A percentile compares a stretch with the other conserved stretches of the same genome.
Conservation (phyloP, 2,329 filamentous ascomycete genomes). For the Exophiala xenobiotica region DNA sequence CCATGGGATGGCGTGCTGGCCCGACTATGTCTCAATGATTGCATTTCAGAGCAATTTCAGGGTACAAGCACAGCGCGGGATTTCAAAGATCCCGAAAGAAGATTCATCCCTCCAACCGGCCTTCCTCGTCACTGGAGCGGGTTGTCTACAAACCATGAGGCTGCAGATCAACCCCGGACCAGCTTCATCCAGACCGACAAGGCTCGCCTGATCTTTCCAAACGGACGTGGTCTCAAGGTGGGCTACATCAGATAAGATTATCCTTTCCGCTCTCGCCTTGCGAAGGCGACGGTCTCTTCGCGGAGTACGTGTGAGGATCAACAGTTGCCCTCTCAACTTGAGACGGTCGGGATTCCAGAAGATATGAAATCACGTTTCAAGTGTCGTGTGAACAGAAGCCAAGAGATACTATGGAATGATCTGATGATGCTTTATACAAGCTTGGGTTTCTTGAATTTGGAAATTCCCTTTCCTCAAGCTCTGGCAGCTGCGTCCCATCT, state of each 20-base stretch:
- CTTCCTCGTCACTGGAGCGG: no score
- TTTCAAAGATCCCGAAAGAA: no score
- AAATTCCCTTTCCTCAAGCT: background rate
- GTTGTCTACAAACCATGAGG: background rate
- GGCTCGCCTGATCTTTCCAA: background rate
- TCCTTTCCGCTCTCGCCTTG: background rate
- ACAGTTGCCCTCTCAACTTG: background rate
- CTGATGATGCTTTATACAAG: background rate
- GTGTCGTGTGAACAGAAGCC: background rate
- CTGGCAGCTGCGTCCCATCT: constrained; percentile 1
- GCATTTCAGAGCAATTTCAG: no score
- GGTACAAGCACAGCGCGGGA: no score
- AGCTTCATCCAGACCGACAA: background rate
- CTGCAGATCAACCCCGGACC: background rate
- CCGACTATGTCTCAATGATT: no score
- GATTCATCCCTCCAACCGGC: no score
- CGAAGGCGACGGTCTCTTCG: background rate
- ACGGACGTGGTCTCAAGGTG: background rate
- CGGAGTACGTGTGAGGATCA: background rate
- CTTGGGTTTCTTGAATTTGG: constrained; percentile 3
- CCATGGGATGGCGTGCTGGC: no score
- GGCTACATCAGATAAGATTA: background rate
- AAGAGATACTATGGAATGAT: background rate
- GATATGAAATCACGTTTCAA: background rate
- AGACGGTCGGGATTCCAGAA: background rate